phyloP scores from a whole-genome alignment of 202 grass and related monocot genomes.

The Schoenoplectus tabernaemontani region DNA sequence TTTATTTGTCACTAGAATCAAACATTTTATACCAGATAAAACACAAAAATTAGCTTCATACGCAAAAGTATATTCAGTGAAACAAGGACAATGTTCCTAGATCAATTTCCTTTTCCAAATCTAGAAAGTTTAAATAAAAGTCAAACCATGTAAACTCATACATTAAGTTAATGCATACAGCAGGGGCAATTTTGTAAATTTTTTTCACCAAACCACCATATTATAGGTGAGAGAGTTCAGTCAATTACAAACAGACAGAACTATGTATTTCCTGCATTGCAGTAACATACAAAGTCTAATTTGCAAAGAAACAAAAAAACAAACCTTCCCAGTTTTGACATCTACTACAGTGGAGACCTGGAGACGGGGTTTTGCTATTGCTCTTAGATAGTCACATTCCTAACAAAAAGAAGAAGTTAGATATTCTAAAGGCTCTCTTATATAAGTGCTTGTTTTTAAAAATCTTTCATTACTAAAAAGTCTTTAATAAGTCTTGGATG shows the following conservation, averaged over 20 bases:
- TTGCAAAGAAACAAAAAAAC: not conserved
- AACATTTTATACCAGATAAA: not conserved
- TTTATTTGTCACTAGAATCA: not conserved
- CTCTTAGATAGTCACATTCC: constrained; percentile 91
- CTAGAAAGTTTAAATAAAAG: not conserved
- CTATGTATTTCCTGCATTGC: not conserved
- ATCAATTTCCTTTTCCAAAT: not conserved
- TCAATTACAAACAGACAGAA: not conserved
- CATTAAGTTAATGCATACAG: not conserved
- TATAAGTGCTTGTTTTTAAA: not conserved
- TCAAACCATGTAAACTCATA: not conserved
- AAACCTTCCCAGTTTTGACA: constrained; percentile 63
- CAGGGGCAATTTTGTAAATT: not conserved
- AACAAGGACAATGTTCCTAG: not conserved
- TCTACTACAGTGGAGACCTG: constrained; percentile 65
- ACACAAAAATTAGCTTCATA: not conserved
- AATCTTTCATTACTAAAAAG: not conserved
- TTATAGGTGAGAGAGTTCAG: not conserved
- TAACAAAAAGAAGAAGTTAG: constrained; percentile 31
- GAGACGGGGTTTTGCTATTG: constrained; percentile 76
- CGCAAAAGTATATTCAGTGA: too few species aligned
- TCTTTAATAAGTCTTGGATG: not conserved
- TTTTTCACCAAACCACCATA: not conserved
- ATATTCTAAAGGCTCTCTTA: not conserved
- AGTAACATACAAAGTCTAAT: not conserved